Evolutionary conservation across 2,329 filamentous ascomycete genomes (phyloP).

Genomic region (Byssoonygena ceratinophila): DNA sequence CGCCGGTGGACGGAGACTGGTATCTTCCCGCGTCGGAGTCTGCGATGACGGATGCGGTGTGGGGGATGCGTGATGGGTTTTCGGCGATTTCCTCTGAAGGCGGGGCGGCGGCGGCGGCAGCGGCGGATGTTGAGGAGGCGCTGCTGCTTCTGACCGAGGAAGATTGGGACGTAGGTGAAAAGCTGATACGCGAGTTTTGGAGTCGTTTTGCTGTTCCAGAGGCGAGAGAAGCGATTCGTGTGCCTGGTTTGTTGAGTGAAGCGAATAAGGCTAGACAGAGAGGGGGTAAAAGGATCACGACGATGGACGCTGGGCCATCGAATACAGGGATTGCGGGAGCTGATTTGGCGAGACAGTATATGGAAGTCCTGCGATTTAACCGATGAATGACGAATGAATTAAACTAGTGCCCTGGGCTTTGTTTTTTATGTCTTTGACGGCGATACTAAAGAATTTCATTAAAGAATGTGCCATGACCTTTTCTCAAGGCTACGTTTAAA

Average conservation of each 20-base stretch:
- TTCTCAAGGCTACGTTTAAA: no score
- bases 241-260: constrained; percentile 34
- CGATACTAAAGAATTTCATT: no score
- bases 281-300: constrained; percentile 16
- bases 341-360: constrained; percentile 37
- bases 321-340: constrained; percentile 24
- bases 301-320: constrained; percentile 14
- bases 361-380: constrained; percentile 38
- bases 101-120: no score
- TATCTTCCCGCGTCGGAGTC: neutral
- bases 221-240: constrained; percentile 32
- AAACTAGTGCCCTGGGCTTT: no score
- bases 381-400: no score
- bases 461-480: no score
- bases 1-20: neutral
- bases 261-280: constrained; percentile 22
- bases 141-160: constrained; percentile 23
- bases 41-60: neutral
- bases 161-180: constrained; percentile 31
- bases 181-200: constrained; percentile 37
- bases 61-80: neutral
- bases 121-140: constrained; percentile 2
- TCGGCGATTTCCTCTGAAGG: neutral
- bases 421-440: no score
- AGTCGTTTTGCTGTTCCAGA: constrained; percentile 28